phyloP scores from a whole-genome alignment of 169 alveolate species.

The Plasmodium knowlesi region DNA sequence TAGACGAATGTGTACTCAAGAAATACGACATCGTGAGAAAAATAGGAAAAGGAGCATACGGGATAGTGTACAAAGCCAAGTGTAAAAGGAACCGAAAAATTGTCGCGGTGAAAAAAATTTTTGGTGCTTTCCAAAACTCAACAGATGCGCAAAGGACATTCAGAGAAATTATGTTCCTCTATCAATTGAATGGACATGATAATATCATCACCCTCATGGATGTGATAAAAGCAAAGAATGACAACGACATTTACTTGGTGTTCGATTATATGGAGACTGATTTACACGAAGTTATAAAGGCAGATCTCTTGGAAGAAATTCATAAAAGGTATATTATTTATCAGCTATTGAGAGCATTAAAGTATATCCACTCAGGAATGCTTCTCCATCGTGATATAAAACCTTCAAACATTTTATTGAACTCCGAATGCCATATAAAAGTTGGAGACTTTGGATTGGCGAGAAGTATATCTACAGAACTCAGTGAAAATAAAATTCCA shows the following conservation, averaged over 20 bases:
- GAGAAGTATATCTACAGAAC: conserved; percentile 89
- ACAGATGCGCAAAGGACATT: conserved; percentile 99
- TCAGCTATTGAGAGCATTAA: conserved; percentile 93
- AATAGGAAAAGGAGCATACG: conserved; percentile 99
- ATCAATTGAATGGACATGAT: conserved; percentile 94
- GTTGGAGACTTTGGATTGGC: conserved; percentile 99
- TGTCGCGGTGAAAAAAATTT: conserved; percentile 99
- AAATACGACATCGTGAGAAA: conserved; percentile 91
- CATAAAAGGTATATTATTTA: conserved; percentile 94
- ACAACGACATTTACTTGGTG: conserved; percentile 97
- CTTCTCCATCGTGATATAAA: conserved; percentile 98
- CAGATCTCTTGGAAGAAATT: conserved; percentile 96
- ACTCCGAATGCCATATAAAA: conserved; percentile 97
- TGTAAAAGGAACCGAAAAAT: conserved; percentile 95
- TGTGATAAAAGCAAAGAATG: conserved; percentile 97
- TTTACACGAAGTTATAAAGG: conserved; percentile 98
- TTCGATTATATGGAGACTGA: conserved; percentile 99
- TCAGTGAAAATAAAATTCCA: conserved; percentile 85
- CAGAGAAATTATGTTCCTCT: conserved; percentile 97
- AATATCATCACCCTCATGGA: conserved; percentile 93
- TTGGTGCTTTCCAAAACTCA: conserved; percentile 99
- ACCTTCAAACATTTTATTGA: conserved; percentile 97
- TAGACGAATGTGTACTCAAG: conserved; percentile 93
- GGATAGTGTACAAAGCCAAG: conserved; percentile 98
- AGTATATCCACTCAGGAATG: conserved; percentile 96